Conservation (phyloP, 352 stramenopile species). For the Thraustochytrium striatum region DNA sequence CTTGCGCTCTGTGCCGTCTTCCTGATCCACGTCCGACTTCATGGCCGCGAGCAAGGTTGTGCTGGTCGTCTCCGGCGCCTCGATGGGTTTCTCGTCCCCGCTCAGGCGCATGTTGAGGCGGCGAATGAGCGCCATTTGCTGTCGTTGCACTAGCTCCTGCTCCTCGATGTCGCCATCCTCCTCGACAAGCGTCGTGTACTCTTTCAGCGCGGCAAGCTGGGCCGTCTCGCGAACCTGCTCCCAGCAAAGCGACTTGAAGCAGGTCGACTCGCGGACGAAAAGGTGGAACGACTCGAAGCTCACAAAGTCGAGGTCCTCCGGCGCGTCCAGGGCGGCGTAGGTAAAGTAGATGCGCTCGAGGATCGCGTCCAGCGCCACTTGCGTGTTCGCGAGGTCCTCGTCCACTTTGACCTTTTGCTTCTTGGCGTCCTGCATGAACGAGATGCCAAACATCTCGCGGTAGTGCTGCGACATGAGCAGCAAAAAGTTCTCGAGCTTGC, state of each 20-base stretch:
- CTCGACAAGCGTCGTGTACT: too few relatives aligned
- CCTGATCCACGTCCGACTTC: too few relatives aligned
- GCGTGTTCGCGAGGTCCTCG: constrained; percentile 4
- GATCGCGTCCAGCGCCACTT: neutral
- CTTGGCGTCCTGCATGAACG: neutral
- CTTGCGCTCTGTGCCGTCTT: too few relatives aligned
- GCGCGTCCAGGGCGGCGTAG: constrained; percentile 4
- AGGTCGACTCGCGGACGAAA: constrained; percentile 3
- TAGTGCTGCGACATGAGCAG: constrained; percentile 20
- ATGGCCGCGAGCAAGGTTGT: too few relatives aligned
- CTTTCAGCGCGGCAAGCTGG: neutral
- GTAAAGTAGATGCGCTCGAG: neutral
- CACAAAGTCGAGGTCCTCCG: constrained; percentile 4
- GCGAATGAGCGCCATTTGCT: neutral
- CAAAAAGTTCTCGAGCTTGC: constrained; percentile 20
- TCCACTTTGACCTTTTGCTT: neutral
- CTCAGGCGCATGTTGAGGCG: too few relatives aligned
- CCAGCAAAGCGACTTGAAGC: constrained; percentile 17
- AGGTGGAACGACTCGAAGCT: constrained; percentile 18
- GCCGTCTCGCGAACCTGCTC: neutral
- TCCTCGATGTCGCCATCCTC: neutral
- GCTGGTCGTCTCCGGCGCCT: too few relatives aligned
- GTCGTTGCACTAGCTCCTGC: neutral
- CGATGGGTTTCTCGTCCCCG: too few relatives aligned
- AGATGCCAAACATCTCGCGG: neutral